Evolutionary conservation across 192 early-diverging fungal species (phyloP).

Genomic region (Nowakowskiella sp.): DNA sequence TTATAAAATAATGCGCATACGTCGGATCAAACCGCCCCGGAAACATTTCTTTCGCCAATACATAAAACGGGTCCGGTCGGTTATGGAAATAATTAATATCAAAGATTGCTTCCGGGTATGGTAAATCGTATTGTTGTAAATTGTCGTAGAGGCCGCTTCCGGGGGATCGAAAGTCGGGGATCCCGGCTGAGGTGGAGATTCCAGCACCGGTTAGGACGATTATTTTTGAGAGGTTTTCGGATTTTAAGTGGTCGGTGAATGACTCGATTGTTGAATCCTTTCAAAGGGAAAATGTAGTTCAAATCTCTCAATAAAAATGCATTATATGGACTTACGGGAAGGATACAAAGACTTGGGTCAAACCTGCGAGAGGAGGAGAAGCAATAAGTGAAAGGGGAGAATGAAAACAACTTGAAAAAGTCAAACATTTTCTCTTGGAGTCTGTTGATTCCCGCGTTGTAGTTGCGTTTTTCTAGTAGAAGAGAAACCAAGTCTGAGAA

Average conservation of each 20-base stretch:
- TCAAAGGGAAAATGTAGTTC: too few relatives aligned
- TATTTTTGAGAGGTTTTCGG: conserved; percentile 37
- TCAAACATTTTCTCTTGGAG: too few relatives aligned
- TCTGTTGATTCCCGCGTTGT: too few relatives aligned
- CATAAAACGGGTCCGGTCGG: conserved; percentile 79
- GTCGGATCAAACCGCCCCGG: conserved; percentile 72
- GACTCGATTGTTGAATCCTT: conserved; percentile 29
- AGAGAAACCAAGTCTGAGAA: too few relatives aligned
- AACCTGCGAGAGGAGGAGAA: too few relatives aligned
- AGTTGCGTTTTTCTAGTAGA: too few relatives aligned
- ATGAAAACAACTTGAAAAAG: too few relatives aligned
- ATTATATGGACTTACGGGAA: too few relatives aligned
- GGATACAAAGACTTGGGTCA: too few relatives aligned
- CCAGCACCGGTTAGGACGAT: conserved; percentile 82
- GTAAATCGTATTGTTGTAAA: conserved; percentile 78
- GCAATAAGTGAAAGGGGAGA: too few relatives aligned
- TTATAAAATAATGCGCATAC: conserved; percentile 78
- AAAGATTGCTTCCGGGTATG: conserved; percentile 94
- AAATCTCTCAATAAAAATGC: too few relatives aligned
- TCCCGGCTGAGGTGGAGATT: conserved; percentile 51
- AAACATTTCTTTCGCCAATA: conserved; percentile 82
- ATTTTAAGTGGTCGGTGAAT: conserved; percentile 27
- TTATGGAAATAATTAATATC: conserved; percentile 78
- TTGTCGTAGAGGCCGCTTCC: conserved; percentile 91
- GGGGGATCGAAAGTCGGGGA: conserved; percentile 90